A percentile compares a stretch with the other conserved stretches of the same genome.
These are phyloP conservation scores for Chloris gayana DNA, from an alignment of 176 grass and related monocot species.

Conservation along the genomic window DNA sequence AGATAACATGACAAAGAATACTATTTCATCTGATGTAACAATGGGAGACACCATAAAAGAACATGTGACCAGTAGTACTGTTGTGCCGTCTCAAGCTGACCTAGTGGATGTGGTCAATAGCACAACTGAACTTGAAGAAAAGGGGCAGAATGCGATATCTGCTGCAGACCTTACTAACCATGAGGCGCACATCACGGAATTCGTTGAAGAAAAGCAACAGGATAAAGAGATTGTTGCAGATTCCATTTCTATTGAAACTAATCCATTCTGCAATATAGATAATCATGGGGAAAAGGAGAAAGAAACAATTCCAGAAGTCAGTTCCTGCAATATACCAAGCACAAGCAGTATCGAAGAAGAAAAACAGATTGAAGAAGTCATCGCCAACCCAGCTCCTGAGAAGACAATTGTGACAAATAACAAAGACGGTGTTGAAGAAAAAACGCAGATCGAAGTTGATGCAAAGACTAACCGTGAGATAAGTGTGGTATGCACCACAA, in stretches of 20 bases:
- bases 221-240: slow-evolving; percentile 9
- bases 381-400: background rate
- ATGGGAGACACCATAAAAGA: background rate
- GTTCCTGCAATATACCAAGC: slow-evolving; percentile 28
- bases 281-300: slow-evolving; percentile 13
- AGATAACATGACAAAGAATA: slow-evolving; percentile 9
- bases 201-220: slow-evolving; percentile 28
- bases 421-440: slow-evolving; percentile 24
- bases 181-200: background rate
- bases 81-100: slow-evolving; percentile 25
- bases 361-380: slow-evolving; percentile 37
- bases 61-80: slow-evolving; percentile 1
- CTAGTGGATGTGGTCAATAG: slow-evolving; percentile 7
- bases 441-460: slow-evolving; percentile 3
- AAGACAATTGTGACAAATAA: background rate
- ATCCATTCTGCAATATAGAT: background rate
- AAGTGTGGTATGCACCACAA: background rate
- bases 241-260: slow-evolving; percentile 3
- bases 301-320: slow-evolving; percentile 8
- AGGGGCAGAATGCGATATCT: background rate
- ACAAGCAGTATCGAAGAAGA: slow-evolving; percentile 31
- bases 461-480: background rate
- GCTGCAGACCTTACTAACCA: background rate
- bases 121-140: slow-evolving; percentile 8
- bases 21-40: slow-evolving; percentile 3